Evolutionary conservation across 2,329 filamentous ascomycete species (phyloP), one percentile per base, ranked within the genome.

Genomic region (Fusarium pseudoanthophilum): DNA sequence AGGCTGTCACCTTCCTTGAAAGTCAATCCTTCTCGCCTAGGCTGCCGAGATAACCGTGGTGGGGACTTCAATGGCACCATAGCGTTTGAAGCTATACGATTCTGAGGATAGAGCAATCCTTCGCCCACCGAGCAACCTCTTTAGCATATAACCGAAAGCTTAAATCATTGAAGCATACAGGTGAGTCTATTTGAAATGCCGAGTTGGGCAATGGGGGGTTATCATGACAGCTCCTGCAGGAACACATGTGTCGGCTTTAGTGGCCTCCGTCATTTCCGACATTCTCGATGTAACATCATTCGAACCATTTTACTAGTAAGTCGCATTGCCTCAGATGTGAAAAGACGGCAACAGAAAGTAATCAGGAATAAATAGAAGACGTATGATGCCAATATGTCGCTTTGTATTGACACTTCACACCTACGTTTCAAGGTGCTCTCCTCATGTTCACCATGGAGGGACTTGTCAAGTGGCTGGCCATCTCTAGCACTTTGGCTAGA

Each of bases 91-190:
- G 32, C 32, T 37, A 37, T 52, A 16, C 49, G n/a, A 14, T 52
- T 52, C n/a, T 52, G 49, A 52, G 49, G 32, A 32, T 37, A 52
- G 32, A 52, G 49, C n/a, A 21, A 53, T 53, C 51, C 34, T 53
- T 53, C 51, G 34, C 34, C 51, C 24, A 28, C 34, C n/a, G 24
- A 53, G 32, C 9, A 13, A 10, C 14, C 24, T 13, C 18, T 13
- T 26, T 11, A 13, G 8, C 18, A 21, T 3, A 3, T 21, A 37
- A 28, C 20, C 51, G 51, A 53, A 53, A n/a, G 24, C 18, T 53
- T 28, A 53, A 53, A 21, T 21, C 7, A 26, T 6, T 13, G 10
- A 11, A 37, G 7, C 20, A 53, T 28, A 53, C 34, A 28, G 32
- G 34, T 21, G 18, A 53, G 24, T 1, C 14, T 37, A 16, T 53